Base-by-base conservation (phyloP, 352 stramenopile species). In the Globisporangium okanoganense region DNA sequence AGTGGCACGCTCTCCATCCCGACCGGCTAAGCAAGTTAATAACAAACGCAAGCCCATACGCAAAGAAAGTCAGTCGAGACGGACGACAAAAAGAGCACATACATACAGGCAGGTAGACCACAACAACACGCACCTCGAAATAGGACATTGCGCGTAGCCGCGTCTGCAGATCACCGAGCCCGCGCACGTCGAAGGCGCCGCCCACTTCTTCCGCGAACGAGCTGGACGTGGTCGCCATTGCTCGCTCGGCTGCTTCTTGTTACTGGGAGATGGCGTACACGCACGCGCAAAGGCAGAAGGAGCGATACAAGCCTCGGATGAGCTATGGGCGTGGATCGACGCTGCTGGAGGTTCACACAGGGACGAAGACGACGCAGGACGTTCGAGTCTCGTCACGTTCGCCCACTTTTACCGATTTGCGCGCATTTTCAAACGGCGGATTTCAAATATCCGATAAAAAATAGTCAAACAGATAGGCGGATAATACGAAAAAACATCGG, bases 71-170 rank as follows among this genome's bases (percentile, higher is more conserved):
- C 14, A 44, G 18, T 10, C 38, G 0, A 35, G 20, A 35, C 1
- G 22, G 14, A 38, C 9, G 7, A 44, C 0, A 49, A 18, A n/a
- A 24, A 8, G 2, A 1, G 1, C 4, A 3, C 35, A 22, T 40
- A 7, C 22, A 53, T 29, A 47, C 20, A 33, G 6, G 48, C 27
- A 29, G 25, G 3, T 13, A 41, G 24, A 12, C 3, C n/a, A 22
- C 20, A 54, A 16, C 5, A 54, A 5, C 16, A 29, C 49, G 7
- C 14, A 85, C 76, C 67, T 92, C 79, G 9, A 48, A 72, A 65
- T 88, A 90, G 5, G 76, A 67, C 66, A 90, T 70, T 13, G 78
- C 71, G 20, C 73, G 80, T 29, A 92, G 70, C 57, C 75, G 69
- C 41, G 59, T 62, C 68, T 90, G 80, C 22, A 92, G 67, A 40